A percentile compares a stretch with the other conserved stretches of the same genome.
Evolutionary conservation across 2,329 filamentous ascomycete genomes (phyloP).

Genomic region (Fragosphaeria purpurea): DNA sequence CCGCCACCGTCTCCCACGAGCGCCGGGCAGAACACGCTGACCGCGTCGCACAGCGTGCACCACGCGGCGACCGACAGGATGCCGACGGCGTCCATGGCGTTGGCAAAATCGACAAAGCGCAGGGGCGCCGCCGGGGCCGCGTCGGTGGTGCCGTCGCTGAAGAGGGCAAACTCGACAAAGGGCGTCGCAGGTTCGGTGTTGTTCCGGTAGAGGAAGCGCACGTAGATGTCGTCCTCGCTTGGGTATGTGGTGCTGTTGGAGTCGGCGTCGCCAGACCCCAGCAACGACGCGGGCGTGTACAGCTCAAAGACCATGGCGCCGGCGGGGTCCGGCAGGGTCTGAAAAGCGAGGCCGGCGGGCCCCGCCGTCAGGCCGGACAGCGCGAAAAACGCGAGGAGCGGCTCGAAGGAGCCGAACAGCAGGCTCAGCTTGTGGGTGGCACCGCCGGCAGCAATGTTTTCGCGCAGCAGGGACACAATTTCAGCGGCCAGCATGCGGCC

Average conservation of each 20-base stretch:
- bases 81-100: slow-evolving; percentile 26
- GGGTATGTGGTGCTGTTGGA: slow-evolving; percentile 20
- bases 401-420: slow-evolving; percentile 44
- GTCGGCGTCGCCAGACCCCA: too few relatives aligned
- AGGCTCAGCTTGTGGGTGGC: slow-evolving; percentile 37
- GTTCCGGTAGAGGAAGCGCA: slow-evolving; percentile 49
- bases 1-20: slow-evolving; percentile 2
- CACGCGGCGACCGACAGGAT: slow-evolving; percentile 26
- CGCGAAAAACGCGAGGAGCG: slow-evolving; percentile 45
- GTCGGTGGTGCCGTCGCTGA: slow-evolving; percentile 25
- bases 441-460: slow-evolving; percentile 30
- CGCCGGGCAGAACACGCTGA: slow-evolving; percentile 28
- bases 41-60: slow-evolving; percentile 33
- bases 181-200: slow-evolving; percentile 27
- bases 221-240: slow-evolving; percentile 29
- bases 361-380: slow-evolving; percentile 36
- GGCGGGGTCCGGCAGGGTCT: slow-evolving; percentile 54
- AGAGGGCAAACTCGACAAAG: slow-evolving; percentile 31
- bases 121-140: slow-evolving; percentile 24
- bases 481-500: slow-evolving; percentile 41
- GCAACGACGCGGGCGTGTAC: slow-evolving; percentile 21
- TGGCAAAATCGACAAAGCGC: slow-evolving; percentile 28
- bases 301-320: slow-evolving; percentile 67
- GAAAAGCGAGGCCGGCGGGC: slow-evolving; percentile 42
- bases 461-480: slow-evolving; percentile 32